These are phyloP conservation scores for Botrytis tulipae DNA, from an alignment of 2,329 filamentous ascomycete genomes.

Conservation along the genomic window DNA sequence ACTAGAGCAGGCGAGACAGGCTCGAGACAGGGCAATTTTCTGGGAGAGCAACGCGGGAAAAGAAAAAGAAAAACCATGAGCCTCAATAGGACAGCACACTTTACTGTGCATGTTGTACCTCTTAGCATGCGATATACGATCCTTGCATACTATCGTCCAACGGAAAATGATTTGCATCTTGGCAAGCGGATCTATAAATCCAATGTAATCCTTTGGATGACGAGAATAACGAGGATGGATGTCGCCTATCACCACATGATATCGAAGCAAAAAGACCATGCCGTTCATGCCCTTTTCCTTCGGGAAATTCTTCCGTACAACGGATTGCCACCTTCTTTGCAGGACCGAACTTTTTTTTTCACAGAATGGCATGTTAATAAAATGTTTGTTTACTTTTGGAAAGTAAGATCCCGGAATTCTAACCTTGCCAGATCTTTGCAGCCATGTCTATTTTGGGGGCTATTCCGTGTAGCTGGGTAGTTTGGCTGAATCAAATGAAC, in stretches of 20 bases:
- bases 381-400: constrained; percentile 7
- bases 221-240: background rate
- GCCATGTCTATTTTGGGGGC: background rate
- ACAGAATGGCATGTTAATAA: background rate
- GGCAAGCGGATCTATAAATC: constrained; percentile 3
- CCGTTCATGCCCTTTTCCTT: constrained; percentile 3
- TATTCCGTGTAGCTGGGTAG: constrained; percentile 2
- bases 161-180: constrained; percentile 6
- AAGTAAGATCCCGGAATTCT: background rate
- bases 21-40: background rate
- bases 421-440: background rate
- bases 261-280: background rate
- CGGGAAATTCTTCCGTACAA: background rate
- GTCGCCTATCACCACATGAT: constrained; percentile 9
- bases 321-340: constrained; percentile 5
- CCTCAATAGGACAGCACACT: constrained; percentile 18
- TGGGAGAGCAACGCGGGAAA: constrained; percentile 3
- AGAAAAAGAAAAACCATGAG: constrained; percentile 1
- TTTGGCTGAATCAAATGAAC: background rate
- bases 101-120: constrained; percentile 2
- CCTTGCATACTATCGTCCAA: constrained; percentile 3
- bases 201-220: constrained; percentile 1
- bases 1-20: background rate
- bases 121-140: constrained; percentile 12
- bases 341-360: background rate